phyloP scores from a whole-genome alignment of 2,329 filamentous ascomycete species.

The Fusarium sp. region DNA sequence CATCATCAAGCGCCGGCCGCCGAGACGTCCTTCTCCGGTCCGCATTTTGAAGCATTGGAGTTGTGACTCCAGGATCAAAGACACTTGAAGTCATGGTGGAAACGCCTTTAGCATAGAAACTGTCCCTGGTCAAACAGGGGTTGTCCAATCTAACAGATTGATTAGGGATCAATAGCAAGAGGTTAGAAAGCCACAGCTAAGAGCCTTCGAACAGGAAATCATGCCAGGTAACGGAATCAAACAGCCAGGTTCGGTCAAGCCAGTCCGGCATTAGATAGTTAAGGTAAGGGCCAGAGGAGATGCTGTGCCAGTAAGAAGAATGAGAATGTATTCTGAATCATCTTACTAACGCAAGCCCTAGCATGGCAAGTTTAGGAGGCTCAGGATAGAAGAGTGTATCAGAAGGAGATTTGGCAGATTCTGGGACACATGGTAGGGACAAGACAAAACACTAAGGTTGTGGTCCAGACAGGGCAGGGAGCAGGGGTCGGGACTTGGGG shows the following conservation, averaged over 20 bases:
- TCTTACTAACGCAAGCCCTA: conserved; percentile 53
- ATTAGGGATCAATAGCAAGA: conserved; percentile 25
- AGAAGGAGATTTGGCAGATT: conserved; percentile 55
- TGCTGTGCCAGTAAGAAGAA: conserved; percentile 55
- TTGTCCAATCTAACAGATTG: conserved; percentile 21
- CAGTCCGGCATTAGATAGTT: conserved; percentile 37
- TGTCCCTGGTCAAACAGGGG: conserved; percentile 30
- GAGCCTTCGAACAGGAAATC: conserved; percentile 8
- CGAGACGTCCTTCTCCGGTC: conserved; percentile 41
- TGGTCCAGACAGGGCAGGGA: conserved; percentile 23
- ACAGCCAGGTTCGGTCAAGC: conserved; percentile 28
- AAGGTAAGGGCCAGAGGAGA: conserved; percentile 39
- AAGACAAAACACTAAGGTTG: conserved; percentile 19
- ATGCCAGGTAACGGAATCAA: conserved; percentile 21
- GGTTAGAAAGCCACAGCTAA: conserved; percentile 25
- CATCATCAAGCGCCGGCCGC: conserved; percentile 47
- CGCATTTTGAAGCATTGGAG: conserved; percentile 32
- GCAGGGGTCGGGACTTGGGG: conserved; percentile 19
- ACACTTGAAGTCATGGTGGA: conserved; percentile 26
- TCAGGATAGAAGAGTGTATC: conserved; percentile 55
- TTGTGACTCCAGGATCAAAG: conserved; percentile 25
- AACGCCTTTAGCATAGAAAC: conserved; percentile 26
- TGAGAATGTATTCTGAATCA: conserved; percentile 54
- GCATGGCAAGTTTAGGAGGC: conserved; percentile 30
- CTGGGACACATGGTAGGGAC: conserved; percentile 22